Base-by-base conservation (phyloP, 1,284 basidiomycete species). In the Neonothopanus nambi region DNA sequence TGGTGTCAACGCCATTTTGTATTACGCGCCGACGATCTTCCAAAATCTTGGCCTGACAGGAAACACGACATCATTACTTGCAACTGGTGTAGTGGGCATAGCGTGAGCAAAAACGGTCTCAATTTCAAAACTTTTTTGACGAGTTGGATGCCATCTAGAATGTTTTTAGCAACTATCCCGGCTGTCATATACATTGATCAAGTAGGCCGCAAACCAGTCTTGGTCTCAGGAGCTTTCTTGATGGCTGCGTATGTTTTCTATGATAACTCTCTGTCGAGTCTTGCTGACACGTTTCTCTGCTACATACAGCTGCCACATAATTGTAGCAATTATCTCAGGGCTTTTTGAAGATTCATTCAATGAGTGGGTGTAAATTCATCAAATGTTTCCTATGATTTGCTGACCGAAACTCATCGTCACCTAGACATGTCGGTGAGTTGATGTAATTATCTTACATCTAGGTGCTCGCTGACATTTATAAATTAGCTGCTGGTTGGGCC, bases 41-140 rank as follows among this genome's bases (percentile, higher is more conserved):
- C 41, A 71, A 44, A 59, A 63, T 4, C 75, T 90, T 15, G 79
- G 84, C 18, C 66, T 87, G 40, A 77, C 72, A 1, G 83, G 84
- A 1, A 85, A 79, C 61, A 77, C 52, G 2, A 48, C 18, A 1
- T 36, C 42, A 28, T 28, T 85, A 0, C 78, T 74, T 35, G 88
- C 90, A 1, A 93, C 91, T 11, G 91, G 90, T 48, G 83, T 93
- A 11, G 91, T 92, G 53, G 91, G 91, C 44, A 82, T 93, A 62
- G 86, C 82, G 80, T 85, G 72, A 41, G 82, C 72, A 4, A 36
- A 18, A 13, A 33, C 35, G 17, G 11, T 37, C 44, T 33, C 28
- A 11, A 18, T 24, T 28, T 35, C n/a, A 28, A 15, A 5, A 15
- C n/a, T 43, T 23, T 13, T 6, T 30, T 46, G 8, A 41, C 38